Conservation (phyloP, 805 yeast species). For the Schwanniomyces sp. region DNA sequence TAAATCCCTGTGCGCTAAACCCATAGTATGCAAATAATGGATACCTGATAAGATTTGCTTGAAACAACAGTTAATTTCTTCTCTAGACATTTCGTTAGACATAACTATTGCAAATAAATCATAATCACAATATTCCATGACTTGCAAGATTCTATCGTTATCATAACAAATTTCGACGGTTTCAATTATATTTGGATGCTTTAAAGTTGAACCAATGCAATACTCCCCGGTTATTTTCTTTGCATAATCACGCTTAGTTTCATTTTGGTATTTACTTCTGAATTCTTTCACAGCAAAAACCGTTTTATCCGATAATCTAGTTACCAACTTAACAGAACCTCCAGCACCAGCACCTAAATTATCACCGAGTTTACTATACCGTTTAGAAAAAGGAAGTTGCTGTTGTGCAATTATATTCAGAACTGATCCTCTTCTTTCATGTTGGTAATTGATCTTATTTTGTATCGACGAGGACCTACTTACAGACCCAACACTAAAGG, state of each 20-base stretch:
- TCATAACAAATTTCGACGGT: slow-evolving; percentile 73
- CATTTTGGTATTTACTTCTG: slow-evolving; percentile 68
- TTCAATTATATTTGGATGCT: slow-evolving; percentile 78
- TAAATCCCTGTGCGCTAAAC: slow-evolving; percentile 80
- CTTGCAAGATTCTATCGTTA: slow-evolving; percentile 75
- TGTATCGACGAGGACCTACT: slow-evolving; percentile 32
- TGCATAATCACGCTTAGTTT: slow-evolving; percentile 73
- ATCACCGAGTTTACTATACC: slow-evolving; percentile 75
- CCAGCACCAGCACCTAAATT: slow-evolving; percentile 86
- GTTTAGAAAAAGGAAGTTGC: slow-evolving; percentile 35
- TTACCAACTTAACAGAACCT: slow-evolving; percentile 74
- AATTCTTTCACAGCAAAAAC: slow-evolving; percentile 85
- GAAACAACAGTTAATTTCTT: slow-evolving; percentile 78
- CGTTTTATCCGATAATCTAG: slow-evolving; percentile 65
- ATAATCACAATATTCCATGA: slow-evolving; percentile 91
- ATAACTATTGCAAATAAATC: slow-evolving; percentile 86
- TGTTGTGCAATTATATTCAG: slow-evolving; percentile 24
- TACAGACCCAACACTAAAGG: slow-evolving; percentile 20
- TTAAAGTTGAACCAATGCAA: slow-evolving; percentile 79
- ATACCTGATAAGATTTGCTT: slow-evolving; percentile 76
- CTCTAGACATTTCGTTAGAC: slow-evolving; percentile 81
- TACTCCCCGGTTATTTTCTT: slow-evolving; percentile 87
- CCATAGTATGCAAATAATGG: slow-evolving; percentile 70
- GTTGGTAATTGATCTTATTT: slow-evolving; percentile 26
- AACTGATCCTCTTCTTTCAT: slow-evolving; percentile 38